Base-by-base conservation (phyloP, 2,329 filamentous ascomycete species). In the Colletotrichum abscissum region DNA sequence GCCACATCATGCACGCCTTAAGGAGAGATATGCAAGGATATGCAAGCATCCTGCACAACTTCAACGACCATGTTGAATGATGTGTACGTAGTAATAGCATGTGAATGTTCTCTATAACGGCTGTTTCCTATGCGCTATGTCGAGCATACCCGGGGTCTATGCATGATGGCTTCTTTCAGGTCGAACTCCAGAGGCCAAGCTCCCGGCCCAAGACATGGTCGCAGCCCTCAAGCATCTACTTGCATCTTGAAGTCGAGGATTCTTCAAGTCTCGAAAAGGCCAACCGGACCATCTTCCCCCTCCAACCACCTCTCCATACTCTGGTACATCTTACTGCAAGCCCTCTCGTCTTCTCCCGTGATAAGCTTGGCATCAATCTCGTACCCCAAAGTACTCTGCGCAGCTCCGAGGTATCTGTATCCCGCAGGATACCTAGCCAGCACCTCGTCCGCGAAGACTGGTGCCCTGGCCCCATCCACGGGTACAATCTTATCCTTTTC, bases 401-500 rank as follows among this genome's bases (percentile, higher is more conserved):
- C 86, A 2, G 83, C 83, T 16, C 83, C 86, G 5, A 88, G 82
- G 76, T 85, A 86, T 74, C 80, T 80, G 80, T 88, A 88, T 1
- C 86, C 86, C 70, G 81, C 78, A 6, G 86, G 86, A 71, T 84
- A 86, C 52, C 74, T 78, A 7, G 78, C 79, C 60, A 88, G 79
- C 57, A 83, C 80, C 14, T 82, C 81, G 30, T 75, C 64, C n/a
- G 79, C 70, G 73, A 88, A 86, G 1, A 49, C 69, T 0, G 86
- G 86, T 19, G 79, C 79, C 6, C 78, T 78, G 75, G 76, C 78
- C 49, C 86, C 86, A 74, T 87, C 83, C 49, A 84, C 83, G 4
- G 86, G 81, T 3, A 87, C 81, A 35, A 88, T 78, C 80, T 86
- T 87, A 80, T 88, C 86, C 79, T 87, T 87, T 74, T 87, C 86